Conservation (phyloP, 169 alveolate species). For the Plasmodium reichenowi region DNA sequence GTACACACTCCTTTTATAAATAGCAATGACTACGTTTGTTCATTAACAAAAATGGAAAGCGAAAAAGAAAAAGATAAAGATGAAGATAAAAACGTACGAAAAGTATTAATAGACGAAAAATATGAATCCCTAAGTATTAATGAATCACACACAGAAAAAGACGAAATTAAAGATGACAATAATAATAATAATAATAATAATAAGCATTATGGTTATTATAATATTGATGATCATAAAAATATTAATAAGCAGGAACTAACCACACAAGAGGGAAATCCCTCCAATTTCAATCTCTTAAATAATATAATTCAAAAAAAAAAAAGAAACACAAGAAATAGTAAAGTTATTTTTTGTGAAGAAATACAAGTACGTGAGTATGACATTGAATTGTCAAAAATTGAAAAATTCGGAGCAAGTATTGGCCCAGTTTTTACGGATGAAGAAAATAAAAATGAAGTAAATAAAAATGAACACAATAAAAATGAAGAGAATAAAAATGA, state of each 20-base stretch:
- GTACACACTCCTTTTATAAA: slow-evolving; percentile 67
- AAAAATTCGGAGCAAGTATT: slow-evolving; percentile 80
- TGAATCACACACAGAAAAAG: too few species aligned
- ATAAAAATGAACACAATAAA: background rate
- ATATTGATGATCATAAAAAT: background rate
- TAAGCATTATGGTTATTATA: background rate
- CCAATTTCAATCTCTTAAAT: too few species aligned
- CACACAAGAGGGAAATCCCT: too few species aligned
- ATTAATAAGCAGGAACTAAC: too few species aligned
- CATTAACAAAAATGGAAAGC: slow-evolving; percentile 34
- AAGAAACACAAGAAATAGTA: slow-evolving; percentile 35
- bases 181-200: background rate
- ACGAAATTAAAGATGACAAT: background rate
- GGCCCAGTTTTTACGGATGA: slow-evolving; percentile 77
- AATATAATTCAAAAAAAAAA: slow-evolving; percentile 12
- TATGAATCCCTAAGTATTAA: too few species aligned
- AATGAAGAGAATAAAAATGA: background rate
- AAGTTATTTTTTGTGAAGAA: slow-evolving; percentile 75
- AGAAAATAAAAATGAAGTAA: slow-evolving; percentile 1
- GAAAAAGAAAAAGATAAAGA: slow-evolving; percentile 9
- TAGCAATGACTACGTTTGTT: slow-evolving; percentile 37
- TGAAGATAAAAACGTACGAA: background rate
- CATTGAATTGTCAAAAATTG: slow-evolving; percentile 81
- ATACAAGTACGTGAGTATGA: slow-evolving; percentile 80
- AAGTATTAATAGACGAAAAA: too few species aligned